Percentiles rank a stretch among this genome's conserved stretches.
Conservation (phyloP, 202 grass and related monocot species). For the Digitaria exilis region DNA sequence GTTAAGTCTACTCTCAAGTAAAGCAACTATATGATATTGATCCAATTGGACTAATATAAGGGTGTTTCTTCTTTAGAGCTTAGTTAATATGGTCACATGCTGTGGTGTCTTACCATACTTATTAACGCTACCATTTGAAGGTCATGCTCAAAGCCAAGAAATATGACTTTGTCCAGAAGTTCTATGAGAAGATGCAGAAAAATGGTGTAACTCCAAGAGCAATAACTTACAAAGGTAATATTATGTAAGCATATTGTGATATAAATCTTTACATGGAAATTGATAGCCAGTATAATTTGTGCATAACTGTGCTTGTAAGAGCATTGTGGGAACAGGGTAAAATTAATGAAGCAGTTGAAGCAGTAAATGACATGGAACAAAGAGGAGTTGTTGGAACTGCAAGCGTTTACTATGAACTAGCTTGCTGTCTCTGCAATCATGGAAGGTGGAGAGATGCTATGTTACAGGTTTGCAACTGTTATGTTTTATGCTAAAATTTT, state of each 20-base stretch:
- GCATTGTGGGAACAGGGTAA: constrained; percentile 81
- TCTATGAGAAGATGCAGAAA: constrained; percentile 89
- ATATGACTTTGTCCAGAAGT: constrained; percentile 87
- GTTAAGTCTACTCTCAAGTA: neutral
- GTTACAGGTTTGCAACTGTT: constrained; percentile 57
- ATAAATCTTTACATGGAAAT: constrained; percentile 4
- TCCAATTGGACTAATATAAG: neutral
- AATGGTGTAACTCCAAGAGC: constrained; percentile 75
- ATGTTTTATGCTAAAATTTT: neutral
- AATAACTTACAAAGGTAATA: constrained; percentile 83
- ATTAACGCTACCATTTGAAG: constrained; percentile 63
- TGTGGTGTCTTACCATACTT: constrained; percentile 44
- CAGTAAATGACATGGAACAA: constrained; percentile 82
- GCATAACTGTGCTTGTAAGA: constrained; percentile 73
- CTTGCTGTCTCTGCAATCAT: constrained; percentile 85
- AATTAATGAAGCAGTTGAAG: constrained; percentile 81
- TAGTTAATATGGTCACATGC: constrained; percentile 16
- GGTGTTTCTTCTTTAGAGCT: neutral
- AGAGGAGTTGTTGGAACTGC: constrained; percentile 85
- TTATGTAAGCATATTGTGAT: constrained; percentile 7
- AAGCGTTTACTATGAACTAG: constrained; percentile 92
- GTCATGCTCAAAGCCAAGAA: constrained; percentile 94
- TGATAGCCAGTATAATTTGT: constrained; percentile 19
- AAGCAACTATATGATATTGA: constrained; percentile 19
- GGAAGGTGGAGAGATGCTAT: constrained; percentile 93